A percentile compares a stretch with the other conserved stretches of the same genome.
phyloP scores from a whole-genome alignment of 2,329 filamentous ascomycete genomes.

The Sordariomycetes sp. region DNA sequence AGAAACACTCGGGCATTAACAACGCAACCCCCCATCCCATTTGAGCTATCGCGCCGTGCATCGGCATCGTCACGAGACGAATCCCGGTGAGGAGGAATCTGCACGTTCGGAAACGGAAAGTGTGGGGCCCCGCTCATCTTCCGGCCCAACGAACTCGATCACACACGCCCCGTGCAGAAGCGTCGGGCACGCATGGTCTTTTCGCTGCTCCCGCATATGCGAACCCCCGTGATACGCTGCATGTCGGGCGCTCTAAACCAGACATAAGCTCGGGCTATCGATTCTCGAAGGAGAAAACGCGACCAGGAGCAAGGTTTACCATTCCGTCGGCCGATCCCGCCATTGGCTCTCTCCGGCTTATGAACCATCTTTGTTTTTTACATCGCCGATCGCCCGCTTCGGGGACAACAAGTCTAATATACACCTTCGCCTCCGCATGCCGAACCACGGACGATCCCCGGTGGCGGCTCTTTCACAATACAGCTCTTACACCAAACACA shows the following conservation, averaged over 20 bases:
- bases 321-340: not conserved
- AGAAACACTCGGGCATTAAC: not conserved
- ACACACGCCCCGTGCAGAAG: not conserved
- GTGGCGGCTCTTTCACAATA: not conserved
- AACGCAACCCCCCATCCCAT: not conserved
- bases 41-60: not conserved
- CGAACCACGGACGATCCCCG: not conserved
- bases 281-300: not conserved
- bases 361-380: not conserved
- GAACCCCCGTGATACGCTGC: not conserved
- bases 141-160: not conserved
- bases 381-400: not conserved
- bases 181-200: not conserved
- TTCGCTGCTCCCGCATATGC: not conserved
- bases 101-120: not conserved
- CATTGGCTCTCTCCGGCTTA: not conserved
- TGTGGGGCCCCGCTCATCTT: not conserved
- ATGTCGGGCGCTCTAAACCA: not conserved
- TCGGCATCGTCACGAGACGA: not conserved
- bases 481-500: not conserved
- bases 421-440: not conserved
- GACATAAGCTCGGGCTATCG: not conserved
- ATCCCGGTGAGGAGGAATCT: not conserved
- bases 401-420: not conserved
- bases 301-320: not conserved